A percentile compares a stretch with the other conserved stretches of the same genome.
These are phyloP conservation scores for Plasmodium sp. DNA, from an alignment of 169 alveolate genomes.

Conservation along the genomic window DNA sequence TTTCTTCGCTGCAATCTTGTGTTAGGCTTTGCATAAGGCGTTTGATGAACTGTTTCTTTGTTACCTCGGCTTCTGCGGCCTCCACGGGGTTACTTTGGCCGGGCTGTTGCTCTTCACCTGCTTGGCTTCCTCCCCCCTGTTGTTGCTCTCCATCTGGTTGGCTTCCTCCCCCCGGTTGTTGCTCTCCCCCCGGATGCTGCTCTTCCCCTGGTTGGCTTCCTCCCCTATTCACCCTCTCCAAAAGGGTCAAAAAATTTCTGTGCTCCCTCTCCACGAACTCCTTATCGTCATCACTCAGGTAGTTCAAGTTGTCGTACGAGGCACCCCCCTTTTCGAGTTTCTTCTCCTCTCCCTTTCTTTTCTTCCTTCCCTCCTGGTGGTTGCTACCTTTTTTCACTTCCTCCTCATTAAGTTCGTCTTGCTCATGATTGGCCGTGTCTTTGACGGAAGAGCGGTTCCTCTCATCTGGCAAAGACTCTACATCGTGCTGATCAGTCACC, in stretches of 20 bases:
- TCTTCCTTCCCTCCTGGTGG: background rate
- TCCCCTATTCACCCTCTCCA: slow-evolving; percentile 6
- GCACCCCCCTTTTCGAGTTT: background rate
- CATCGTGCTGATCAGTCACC: slow-evolving; percentile 7
- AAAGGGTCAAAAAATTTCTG: slow-evolving; percentile 17
- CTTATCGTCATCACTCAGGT: slow-evolving; percentile 44
- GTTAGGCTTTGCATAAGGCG: slow-evolving; percentile 3
- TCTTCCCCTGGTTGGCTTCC: background rate
- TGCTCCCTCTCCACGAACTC: slow-evolving; percentile 51
- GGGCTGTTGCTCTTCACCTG: background rate
- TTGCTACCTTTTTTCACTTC: slow-evolving; percentile 3
- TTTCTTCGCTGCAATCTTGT: slow-evolving; percentile 24
- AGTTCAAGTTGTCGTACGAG: slow-evolving; percentile 18
- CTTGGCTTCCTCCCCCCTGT: background rate
- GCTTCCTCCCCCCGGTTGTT: background rate
- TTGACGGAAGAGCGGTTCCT: background rate
- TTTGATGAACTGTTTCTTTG: background rate
- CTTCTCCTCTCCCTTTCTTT: background rate
- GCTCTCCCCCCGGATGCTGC: background rate
- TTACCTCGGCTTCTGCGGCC: background rate
- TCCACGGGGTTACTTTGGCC: background rate
- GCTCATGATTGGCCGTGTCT: background rate
- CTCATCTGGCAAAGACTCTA: background rate
- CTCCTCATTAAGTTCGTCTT: background rate
- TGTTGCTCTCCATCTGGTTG: background rate